Percentiles rank a stretch among this genome's conserved stretches.
Conservation (phyloP, 1,284 basidiomycete species). For the Filobasidium uniguttulatum region DNA sequence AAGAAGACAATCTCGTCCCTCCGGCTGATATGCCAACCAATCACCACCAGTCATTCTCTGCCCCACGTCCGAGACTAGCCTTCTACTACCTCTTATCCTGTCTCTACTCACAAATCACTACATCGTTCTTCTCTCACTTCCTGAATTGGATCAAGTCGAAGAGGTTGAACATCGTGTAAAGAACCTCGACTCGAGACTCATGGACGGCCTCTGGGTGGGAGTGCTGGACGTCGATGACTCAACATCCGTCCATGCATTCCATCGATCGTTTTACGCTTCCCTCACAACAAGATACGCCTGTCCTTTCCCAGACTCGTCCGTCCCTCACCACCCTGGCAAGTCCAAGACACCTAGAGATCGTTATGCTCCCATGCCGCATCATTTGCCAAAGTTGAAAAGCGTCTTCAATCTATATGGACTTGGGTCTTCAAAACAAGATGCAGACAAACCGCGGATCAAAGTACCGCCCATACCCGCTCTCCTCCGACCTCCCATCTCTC, state of each 20-base stretch:
- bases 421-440: too few relatives aligned
- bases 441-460: too few relatives aligned
- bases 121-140: constrained; percentile 34
- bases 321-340: constrained; percentile 1
- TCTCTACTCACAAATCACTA: constrained; percentile 33
- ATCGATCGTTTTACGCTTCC: constrained; percentile 32
- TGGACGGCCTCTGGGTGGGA: constrained; percentile 23
- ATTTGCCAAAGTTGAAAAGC: constrained; percentile 19
- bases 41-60: constrained; percentile 34
- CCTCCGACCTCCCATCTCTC: too few relatives aligned
- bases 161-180: constrained; percentile 27
- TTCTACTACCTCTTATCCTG: constrained; percentile 29
- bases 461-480: too few relatives aligned
- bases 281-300: constrained; percentile 32
- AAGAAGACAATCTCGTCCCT: constrained; percentile 17
- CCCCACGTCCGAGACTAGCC: constrained; percentile 28
- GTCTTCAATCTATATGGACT: constrained; percentile 9
- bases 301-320: constrained; percentile 3
- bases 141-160: constrained; percentile 32
- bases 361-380: constrained; percentile 33
- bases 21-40: constrained; percentile 29
- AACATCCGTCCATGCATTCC: constrained; percentile 33
- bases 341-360: constrained; percentile 21
- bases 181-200: constrained; percentile 18
- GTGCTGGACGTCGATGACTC: constrained; percentile 27